Evolutionary conservation across 75 land plant species (phyloP).

Genomic region (Pinus albicaulis): DNA sequence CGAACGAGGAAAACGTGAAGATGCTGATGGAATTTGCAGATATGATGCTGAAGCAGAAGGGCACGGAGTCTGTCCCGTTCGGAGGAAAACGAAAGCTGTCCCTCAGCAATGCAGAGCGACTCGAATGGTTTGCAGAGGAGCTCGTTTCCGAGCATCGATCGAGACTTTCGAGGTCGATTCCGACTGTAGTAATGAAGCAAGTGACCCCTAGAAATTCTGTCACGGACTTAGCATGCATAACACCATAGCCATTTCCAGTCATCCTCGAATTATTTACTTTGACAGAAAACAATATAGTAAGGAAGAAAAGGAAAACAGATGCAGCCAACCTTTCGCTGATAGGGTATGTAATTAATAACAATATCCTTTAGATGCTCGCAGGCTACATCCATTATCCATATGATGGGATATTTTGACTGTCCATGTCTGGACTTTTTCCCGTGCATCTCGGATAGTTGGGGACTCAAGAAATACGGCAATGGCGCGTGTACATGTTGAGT

Average conservation of each 20-base stretch:
- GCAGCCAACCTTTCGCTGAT: no score
- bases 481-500: no score
- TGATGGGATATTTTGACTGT: no score
- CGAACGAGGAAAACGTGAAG: conserved; percentile 13
- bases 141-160: conserved; percentile 26
- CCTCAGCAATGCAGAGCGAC: conserved; percentile 29
- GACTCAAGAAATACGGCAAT: no score
- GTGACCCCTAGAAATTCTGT: neutral
- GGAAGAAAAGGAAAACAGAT: no score
- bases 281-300: no score
- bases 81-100: conserved; percentile 27
- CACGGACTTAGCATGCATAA: neutral
- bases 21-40: conserved; percentile 30
- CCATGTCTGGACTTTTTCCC: no score
- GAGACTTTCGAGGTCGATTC: conserved; percentile 17
- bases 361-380: no score
- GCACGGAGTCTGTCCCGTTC: conserved; percentile 41
- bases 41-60: conserved; percentile 22
- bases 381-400: no score
- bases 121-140: conserved; percentile 48
- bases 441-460: no score
- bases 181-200: conserved; percentile 18
- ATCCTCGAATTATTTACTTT: no score
- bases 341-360: no score
- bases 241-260: neutral